phyloP scores from a whole-genome alignment of 768 basidiomycete species.

The Pisolithus microcarpus region DNA sequence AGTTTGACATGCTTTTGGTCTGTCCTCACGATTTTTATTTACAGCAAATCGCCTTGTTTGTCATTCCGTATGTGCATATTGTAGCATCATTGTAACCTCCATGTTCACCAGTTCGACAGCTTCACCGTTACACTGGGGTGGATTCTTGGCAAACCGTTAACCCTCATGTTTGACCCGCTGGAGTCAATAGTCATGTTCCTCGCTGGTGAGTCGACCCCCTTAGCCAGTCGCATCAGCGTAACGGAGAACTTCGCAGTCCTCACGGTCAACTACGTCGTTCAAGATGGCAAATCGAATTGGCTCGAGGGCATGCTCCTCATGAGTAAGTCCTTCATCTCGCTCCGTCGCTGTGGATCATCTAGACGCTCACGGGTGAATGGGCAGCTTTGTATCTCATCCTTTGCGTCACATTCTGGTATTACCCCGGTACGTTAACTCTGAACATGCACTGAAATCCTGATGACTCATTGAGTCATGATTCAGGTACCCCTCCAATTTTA shows the following conservation, averaged over 20 bases:
- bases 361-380: not conserved
- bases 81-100: conserved; percentile 22
- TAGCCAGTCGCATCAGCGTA: not conserved
- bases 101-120: conserved; percentile 27
- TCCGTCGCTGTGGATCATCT: not conserved
- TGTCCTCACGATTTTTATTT: not conserved
- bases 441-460: not conserved
- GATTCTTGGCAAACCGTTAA: conserved; percentile 71
- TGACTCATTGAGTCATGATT: not conserved
- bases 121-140: conserved; percentile 76
- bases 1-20: not conserved
- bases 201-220: conserved; percentile 13
- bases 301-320: conserved; percentile 83
- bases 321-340: conserved; percentile 37
- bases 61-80: conserved; percentile 45
- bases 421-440: conserved; percentile 33
- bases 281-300: conserved; percentile 89
- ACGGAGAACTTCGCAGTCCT: conserved; percentile 40
- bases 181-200: conserved; percentile 42
- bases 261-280: conserved; percentile 79
- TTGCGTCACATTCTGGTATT: conserved; percentile 48
- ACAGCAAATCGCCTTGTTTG: conserved; percentile 68
- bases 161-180: conserved; percentile 82
- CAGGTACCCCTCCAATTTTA: not conserved
- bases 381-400: conserved; percentile 50